Percentiles rank a stretch among this genome's conserved stretches.
These are phyloP conservation scores for Agastache rugosa DNA, from an alignment of 257 asterid species.

Conservation along the genomic window DNA sequence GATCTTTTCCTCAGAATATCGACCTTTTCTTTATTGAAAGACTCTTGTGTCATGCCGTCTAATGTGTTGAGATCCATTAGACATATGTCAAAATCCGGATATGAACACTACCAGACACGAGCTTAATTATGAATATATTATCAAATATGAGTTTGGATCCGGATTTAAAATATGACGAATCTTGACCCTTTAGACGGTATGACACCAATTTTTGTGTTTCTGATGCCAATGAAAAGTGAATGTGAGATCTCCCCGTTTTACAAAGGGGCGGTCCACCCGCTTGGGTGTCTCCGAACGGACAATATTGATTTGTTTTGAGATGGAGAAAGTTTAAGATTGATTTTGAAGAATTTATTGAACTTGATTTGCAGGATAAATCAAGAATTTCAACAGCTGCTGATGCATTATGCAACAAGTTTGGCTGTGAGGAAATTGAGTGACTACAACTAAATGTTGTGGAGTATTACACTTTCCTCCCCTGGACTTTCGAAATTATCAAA, in stretches of 20 bases:
- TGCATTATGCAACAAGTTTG: conserved; percentile 59
- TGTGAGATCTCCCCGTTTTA: too few species aligned
- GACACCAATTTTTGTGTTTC: too few species aligned
- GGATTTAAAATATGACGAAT: not conserved
- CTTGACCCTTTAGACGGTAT: not conserved
- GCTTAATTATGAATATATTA: too few species aligned
- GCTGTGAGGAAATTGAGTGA: conserved; percentile 44
- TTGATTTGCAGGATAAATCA: conserved; percentile 57
- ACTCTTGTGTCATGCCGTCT: not conserved
- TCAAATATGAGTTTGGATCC: not conserved
- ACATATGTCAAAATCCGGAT: not conserved
- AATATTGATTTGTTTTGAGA: not conserved
- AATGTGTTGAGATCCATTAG: not conserved
- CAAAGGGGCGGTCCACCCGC: too few species aligned
- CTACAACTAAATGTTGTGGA: not conserved
- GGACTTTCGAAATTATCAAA: conserved; percentile 22
- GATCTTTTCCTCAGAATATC: not conserved
- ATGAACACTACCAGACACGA: not conserved
- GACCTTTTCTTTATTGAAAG: not conserved
- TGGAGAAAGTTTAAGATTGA: not conserved
- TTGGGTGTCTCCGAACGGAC: too few species aligned
- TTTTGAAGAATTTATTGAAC: not conserved
- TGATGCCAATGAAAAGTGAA: too few species aligned
- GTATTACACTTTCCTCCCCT: not conserved
- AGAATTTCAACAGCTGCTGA: conserved; percentile 63